These are phyloP conservation scores for Pichia exigua DNA, from an alignment of 805 yeast species.

Conservation along the genomic window DNA sequence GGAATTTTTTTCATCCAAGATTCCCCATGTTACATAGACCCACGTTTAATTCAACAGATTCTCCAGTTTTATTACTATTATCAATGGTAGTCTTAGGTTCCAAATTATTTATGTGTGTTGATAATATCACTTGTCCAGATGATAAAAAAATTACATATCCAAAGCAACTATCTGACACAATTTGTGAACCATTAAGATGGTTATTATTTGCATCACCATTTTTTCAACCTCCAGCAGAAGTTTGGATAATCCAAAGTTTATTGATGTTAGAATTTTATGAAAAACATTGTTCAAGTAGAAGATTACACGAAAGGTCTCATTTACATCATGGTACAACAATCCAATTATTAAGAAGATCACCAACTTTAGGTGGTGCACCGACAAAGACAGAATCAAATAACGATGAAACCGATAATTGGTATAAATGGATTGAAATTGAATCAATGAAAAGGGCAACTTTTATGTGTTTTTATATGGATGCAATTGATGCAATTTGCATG, in stretches of 20 bases:
- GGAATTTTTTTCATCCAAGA: slow-evolving; percentile 54
- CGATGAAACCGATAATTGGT: slow-evolving; percentile 30
- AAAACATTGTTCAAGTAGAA: slow-evolving; percentile 60
- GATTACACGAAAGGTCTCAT: slow-evolving; percentile 73
- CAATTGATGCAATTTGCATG: slow-evolving; percentile 68
- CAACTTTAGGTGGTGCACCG: slow-evolving; percentile 69
- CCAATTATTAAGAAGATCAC: slow-evolving; percentile 67
- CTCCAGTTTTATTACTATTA: slow-evolving; percentile 43
- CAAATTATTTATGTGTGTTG: slow-evolving; percentile 25
- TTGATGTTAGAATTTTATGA: slow-evolving; percentile 72
- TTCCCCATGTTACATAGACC: slow-evolving; percentile 54
- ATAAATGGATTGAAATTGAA: slow-evolving; percentile 75
- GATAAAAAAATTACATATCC: slow-evolving; percentile 18
- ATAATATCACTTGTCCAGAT: slow-evolving; percentile 17
- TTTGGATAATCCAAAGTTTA: slow-evolving; percentile 72
- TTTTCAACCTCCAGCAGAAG: slow-evolving; percentile 67
- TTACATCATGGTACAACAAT: slow-evolving; percentile 83
- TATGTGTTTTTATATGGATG: slow-evolving; percentile 76
- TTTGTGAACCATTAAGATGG: slow-evolving; percentile 59
- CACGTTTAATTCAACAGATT: slow-evolving; percentile 41
- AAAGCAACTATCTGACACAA: slow-evolving; percentile 35
- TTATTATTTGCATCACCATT: slow-evolving; percentile 61
- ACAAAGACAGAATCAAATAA: slow-evolving; percentile 14
- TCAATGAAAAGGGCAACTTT: slow-evolving; percentile 69
- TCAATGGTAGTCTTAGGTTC: slow-evolving; percentile 55